A percentile compares a stretch with the other conserved stretches of the same genome.
phyloP scores from a whole-genome alignment of 139 green algal genomes.

The Pleodorina starrii region DNA sequence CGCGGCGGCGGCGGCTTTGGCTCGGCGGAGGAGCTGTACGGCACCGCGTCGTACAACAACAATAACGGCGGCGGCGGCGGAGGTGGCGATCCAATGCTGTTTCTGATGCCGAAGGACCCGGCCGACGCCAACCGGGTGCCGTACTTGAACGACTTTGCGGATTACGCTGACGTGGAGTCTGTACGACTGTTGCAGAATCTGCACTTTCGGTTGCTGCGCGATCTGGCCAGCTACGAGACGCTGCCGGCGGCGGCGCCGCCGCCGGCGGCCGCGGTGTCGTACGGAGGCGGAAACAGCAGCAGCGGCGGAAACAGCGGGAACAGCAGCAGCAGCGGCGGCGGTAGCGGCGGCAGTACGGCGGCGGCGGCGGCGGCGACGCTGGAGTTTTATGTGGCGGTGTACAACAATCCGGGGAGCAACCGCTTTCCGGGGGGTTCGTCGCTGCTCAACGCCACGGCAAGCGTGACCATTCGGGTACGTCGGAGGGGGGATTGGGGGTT shows the following conservation, averaged over 20 bases:
- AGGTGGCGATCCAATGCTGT: constrained; percentile 37
- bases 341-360: neutral
- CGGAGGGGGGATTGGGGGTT: too few relatives aligned
- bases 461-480: constrained; percentile 15
- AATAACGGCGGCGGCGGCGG: too few relatives aligned
- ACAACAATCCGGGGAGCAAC: neutral
- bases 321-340: too few relatives aligned
- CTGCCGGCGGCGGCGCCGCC: too few relatives aligned
- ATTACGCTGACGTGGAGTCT: neutral
- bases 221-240: neutral
- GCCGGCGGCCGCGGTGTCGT: too few relatives aligned
- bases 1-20: neutral
- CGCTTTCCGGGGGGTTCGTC: neutral
- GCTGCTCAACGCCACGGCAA: neutral
- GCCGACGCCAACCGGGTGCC: constrained; percentile 14
- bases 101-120: constrained; percentile 1
- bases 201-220: neutral
- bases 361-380: too few relatives aligned
- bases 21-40: too few relatives aligned
- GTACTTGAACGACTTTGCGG: neutral
- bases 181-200: constrained; percentile 31
- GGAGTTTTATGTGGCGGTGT: constrained; percentile 33
- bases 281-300: neutral
- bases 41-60: too few relatives aligned
- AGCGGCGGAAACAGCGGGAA: too few relatives aligned